A percentile compares a stretch with the other conserved stretches of the same genome.
phyloP scores from a whole-genome alignment of 1,139 yeast species.

The Sugiyamaella novakii region DNA sequence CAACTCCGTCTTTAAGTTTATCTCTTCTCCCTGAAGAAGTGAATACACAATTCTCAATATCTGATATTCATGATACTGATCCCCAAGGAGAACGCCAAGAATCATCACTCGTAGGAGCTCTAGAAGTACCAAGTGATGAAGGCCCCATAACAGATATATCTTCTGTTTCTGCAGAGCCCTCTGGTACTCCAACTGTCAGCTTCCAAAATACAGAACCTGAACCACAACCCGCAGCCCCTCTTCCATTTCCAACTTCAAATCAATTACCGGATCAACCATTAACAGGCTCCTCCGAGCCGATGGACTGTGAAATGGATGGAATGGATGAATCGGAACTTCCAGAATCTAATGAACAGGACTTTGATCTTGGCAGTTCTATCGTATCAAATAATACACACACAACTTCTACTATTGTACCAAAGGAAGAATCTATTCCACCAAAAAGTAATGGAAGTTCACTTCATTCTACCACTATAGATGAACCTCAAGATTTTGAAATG shows the following conservation, averaged over 20 bases:
- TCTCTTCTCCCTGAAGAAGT: too few species aligned
- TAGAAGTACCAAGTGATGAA: background rate
- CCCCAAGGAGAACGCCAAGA: background rate
- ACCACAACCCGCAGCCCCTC: constrained; percentile 7
- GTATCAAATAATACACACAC: background rate
- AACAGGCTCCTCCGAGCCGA: constrained; percentile 1
- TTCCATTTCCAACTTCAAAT: constrained; percentile 11
- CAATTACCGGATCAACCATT: constrained; percentile 15
- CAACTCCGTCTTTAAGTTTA: too few species aligned
- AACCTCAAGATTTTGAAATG: constrained; percentile 15
- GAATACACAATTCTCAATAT: too few species aligned
- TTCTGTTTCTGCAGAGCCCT: constrained; percentile 11
- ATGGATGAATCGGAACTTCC: constrained; percentile 1
- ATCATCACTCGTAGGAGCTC: background rate
- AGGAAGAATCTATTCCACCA: constrained; percentile 4
- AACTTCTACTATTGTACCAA: background rate
- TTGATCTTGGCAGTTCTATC: background rate
- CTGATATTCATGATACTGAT: background rate
- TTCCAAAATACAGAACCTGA: constrained; percentile 5
- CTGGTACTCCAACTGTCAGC: constrained; percentile 7
- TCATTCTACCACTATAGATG: background rate
- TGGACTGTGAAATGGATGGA: constrained; percentile 13
- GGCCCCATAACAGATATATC: background rate
- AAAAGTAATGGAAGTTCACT: constrained; percentile 3
- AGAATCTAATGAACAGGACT: background rate